A percentile compares a stretch with the other conserved stretches of the same genome.
Conservation (phyloP, 257 asterid species). For the Petrea volubilis region DNA sequence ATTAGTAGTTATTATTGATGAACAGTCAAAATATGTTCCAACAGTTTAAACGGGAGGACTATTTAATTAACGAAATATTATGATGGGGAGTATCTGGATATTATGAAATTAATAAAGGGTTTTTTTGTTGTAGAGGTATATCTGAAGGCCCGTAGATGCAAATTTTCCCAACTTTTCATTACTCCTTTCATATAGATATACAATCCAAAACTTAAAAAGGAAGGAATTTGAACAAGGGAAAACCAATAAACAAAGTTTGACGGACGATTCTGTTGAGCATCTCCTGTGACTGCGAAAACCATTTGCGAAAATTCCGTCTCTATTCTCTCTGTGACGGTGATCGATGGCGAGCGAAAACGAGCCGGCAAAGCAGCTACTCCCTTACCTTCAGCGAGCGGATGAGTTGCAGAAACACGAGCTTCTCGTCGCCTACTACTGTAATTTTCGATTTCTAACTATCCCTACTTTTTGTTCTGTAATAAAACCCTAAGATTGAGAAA, state of each 20-base stretch:
- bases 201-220: not conserved
- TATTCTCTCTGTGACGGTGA: not conserved
- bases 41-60: too few species aligned
- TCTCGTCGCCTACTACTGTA: conserved; percentile 26
- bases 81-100: too few species aligned
- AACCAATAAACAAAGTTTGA: not conserved
- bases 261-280: not conserved
- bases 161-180: too few species aligned
- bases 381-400: conserved; percentile 25
- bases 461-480: not conserved
- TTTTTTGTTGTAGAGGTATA: too few species aligned
- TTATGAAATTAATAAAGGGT: too few species aligned
- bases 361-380: conserved; percentile 19
- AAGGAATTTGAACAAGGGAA: not conserved
- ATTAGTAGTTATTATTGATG: too few species aligned
- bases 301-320: not conserved
- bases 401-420: conserved; percentile 24
- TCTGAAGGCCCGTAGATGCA: too few species aligned
- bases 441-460: not conserved
- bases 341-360: conserved; percentile 13
- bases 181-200: too few species aligned
- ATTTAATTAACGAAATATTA: too few species aligned
- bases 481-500: conserved; percentile 7
- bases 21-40: too few species aligned
- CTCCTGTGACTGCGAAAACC: too few species aligned